phyloP scores from a whole-genome alignment of 257 asterid genomes.

The Lithospermum erythrorhizon region DNA sequence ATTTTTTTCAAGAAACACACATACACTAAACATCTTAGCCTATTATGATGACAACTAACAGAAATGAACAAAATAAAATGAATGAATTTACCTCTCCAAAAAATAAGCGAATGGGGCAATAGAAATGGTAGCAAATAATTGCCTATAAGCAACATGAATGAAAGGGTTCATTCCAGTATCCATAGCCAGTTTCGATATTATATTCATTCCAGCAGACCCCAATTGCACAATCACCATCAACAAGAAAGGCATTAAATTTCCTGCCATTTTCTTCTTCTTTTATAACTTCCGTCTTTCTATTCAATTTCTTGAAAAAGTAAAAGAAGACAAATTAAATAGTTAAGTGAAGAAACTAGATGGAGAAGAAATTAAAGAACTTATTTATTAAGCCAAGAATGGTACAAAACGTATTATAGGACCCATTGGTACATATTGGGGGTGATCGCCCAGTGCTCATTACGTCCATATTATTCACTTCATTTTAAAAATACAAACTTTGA shows the following conservation, averaged over 20 bases:
- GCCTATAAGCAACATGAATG: conserved; percentile 88
- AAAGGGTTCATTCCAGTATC: conserved; percentile 90
- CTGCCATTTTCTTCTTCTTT: conserved; percentile 20
- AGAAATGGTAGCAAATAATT: conserved; percentile 51
- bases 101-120: conserved; percentile 67
- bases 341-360: no score
- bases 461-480: no score
- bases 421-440: no score
- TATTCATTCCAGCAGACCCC: conserved; percentile 83
- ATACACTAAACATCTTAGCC: no score
- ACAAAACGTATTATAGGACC: no score
- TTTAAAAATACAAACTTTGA: no score
- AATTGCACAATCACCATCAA: conserved; percentile 65
- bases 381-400: no score
- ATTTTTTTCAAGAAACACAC: no score
- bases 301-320: conserved; percentile 1
- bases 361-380: neutral
- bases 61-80: no score
- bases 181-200: conserved; percentile 74
- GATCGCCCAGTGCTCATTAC: no score
- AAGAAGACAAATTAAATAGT: neutral
- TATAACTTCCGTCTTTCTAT: conserved; percentile 12
- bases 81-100: conserved; percentile 48
- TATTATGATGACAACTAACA: no score
- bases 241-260: conserved; percentile 38